Conservation (phyloP, 2,329 filamentous ascomycete species). For the Xylariales sp. region DNA sequence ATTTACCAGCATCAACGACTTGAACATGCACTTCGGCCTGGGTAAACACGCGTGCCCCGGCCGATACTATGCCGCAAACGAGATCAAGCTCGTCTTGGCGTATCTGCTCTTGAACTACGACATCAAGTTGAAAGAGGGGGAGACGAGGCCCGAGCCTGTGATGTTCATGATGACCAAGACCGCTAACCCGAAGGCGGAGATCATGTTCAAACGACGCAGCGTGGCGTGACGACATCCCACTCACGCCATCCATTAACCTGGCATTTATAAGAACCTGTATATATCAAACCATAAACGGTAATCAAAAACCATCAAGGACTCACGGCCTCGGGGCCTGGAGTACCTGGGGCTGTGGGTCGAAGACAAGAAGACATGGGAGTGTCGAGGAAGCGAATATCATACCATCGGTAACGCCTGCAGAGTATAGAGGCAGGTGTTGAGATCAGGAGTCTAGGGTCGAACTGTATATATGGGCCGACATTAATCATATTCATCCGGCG, state of each 20-base stretch:
- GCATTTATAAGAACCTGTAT: too few species aligned
- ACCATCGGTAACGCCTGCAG: too few species aligned
- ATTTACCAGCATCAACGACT: constrained; percentile 32
- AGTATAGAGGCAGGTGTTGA: neutral
- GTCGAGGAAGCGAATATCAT: too few species aligned
- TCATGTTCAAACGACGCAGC: constrained; percentile 21
- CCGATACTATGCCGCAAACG: constrained; percentile 39
- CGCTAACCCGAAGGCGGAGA: constrained; percentile 26
- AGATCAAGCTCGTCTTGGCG: constrained; percentile 41
- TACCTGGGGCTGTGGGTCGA: too few species aligned
- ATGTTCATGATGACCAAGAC: constrained; percentile 31
- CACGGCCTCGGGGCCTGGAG: too few species aligned
- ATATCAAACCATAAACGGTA: too few species aligned
- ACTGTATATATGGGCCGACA: constrained; percentile 7
- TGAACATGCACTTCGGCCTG: constrained; percentile 32
- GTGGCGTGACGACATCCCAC: neutral
- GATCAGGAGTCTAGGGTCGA: neutral
- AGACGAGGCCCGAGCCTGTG: constrained; percentile 20
- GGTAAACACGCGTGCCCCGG: constrained; percentile 38
- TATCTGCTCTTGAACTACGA: constrained; percentile 37
- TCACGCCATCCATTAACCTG: too few species aligned
- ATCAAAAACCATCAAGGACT: too few species aligned
- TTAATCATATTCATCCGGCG: too few species aligned
- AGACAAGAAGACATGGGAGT: too few species aligned
- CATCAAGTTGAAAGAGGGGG: constrained; percentile 25